phyloP scores from a whole-genome alignment of 495 filamentous ascomycete species.

The Xylaria flabelliformis region DNA sequence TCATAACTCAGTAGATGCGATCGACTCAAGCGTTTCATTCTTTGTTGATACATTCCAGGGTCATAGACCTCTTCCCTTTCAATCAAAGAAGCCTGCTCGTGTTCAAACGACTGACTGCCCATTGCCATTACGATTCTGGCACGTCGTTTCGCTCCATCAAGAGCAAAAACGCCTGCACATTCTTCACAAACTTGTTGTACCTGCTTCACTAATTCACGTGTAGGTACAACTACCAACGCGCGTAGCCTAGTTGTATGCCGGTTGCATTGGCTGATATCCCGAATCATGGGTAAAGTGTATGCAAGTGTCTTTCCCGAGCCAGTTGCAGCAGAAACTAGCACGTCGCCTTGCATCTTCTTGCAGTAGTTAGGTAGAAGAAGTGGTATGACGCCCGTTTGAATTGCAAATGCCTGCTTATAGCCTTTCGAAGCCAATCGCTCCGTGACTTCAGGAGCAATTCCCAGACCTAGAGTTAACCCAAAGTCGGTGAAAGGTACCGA shows the following conservation, averaged over 20 bases:
- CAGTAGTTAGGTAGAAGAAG: slow-evolving; percentile 67
- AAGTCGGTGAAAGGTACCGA: slow-evolving; percentile 68
- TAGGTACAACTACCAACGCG: slow-evolving; percentile 85
- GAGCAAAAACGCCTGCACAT: slow-evolving; percentile 58
- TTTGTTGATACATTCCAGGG: slow-evolving; percentile 40
- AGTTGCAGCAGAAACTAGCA: slow-evolving; percentile 87
- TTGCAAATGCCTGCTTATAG: slow-evolving; percentile 78
- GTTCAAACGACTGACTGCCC: slow-evolving; percentile 75
- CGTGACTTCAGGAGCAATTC: slow-evolving; percentile 48
- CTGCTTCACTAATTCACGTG: slow-evolving; percentile 86
- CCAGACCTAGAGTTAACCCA: slow-evolving; percentile 59
- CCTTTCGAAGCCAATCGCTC: slow-evolving; percentile 67
- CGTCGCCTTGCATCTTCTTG: slow-evolving; percentile 67
- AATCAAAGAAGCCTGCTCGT: slow-evolving; percentile 75
- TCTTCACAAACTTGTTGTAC: slow-evolving; percentile 74
- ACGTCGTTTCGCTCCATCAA: slow-evolving; percentile 58
- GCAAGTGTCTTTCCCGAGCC: slow-evolving; percentile 94
- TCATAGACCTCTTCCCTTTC: slow-evolving; percentile 60
- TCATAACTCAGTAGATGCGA: slow-evolving; percentile 12
- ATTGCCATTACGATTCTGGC: slow-evolving; percentile 81
- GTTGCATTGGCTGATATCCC: slow-evolving; percentile 65
- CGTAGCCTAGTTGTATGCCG: slow-evolving; percentile 64
- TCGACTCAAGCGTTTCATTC: slow-evolving; percentile 28
- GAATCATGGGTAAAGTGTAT: slow-evolving; percentile 85
- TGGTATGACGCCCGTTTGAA: slow-evolving; percentile 82